These are phyloP conservation scores for Skeletonema marinoi DNA, from an alignment of 108 stramenopile genomes.

Conservation along the genomic window DNA sequence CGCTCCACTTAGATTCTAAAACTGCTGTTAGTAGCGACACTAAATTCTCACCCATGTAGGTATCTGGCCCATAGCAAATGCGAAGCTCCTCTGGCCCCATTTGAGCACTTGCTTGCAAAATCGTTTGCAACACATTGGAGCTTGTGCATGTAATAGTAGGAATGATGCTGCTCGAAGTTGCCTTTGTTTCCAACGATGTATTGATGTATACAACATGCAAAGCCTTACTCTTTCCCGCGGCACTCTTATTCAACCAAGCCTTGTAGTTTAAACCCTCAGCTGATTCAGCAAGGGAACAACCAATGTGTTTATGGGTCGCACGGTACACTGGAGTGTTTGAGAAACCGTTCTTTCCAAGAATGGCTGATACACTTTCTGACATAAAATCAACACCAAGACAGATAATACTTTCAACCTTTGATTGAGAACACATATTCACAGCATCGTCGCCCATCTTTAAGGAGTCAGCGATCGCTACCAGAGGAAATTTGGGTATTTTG, in stretches of 20 bases:
- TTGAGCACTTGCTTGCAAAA: slow-evolving; percentile 90
- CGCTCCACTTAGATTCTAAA: slow-evolving; percentile 57
- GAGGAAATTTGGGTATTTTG: slow-evolving; percentile 23
- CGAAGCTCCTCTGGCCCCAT: slow-evolving; percentile 57
- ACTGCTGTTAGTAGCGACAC: slow-evolving; percentile 67
- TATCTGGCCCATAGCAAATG: slow-evolving; percentile 94
- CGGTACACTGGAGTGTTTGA: slow-evolving; percentile 86
- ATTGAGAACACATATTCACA: slow-evolving; percentile 77
- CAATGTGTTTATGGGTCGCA: slow-evolving; percentile 70
- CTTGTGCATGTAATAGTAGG: slow-evolving; percentile 96
- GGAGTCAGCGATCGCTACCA: slow-evolving; percentile 91
- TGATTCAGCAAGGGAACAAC: slow-evolving; percentile 91
- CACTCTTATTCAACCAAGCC: slow-evolving; percentile 77
- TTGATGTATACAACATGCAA: slow-evolving; percentile 97
- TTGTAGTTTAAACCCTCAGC: slow-evolving; percentile 85
- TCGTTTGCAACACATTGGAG: slow-evolving; percentile 88
- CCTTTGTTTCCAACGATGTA: slow-evolving; percentile 94
- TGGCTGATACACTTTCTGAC: slow-evolving; percentile 88
- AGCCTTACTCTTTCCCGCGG: slow-evolving; percentile 5
- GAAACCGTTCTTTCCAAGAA: slow-evolving; percentile 77
- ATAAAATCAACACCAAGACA: slow-evolving; percentile 97
- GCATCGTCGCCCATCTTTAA: slow-evolving; percentile 95
- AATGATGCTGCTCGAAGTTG: slow-evolving; percentile 69
- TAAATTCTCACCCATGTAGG: slow-evolving; percentile 95
- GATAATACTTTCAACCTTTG: slow-evolving; percentile 56